Base-by-base conservation (phyloP, 2,329 filamentous ascomycete genomes). In the Aschersonia sp. region DNA sequence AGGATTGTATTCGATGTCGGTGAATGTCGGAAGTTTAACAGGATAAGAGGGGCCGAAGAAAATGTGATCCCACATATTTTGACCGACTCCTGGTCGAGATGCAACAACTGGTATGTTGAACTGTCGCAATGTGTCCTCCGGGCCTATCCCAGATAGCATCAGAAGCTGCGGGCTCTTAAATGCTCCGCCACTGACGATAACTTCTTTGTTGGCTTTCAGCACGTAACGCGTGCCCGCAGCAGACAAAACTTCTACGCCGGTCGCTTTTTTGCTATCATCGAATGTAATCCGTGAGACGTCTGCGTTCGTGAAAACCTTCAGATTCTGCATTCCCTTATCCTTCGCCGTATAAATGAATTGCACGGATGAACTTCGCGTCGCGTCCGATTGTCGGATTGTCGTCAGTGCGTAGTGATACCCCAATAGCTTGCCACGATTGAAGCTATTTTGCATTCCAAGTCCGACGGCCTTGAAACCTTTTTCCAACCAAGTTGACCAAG, bases 251-350 rank as follows among this genome's bases (percentile, higher is more conserved):
- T 56, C 42, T 1, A 72, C 70, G 5, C 67, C 67, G 0, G 58
- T 66, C 0, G 68, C 70, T 44, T 58, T 66, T 40, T 59, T 68
- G 1, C 61, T 51, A 0, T 40, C 40, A 45, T 69, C 54, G 43
- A 74, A 76, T 0, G 72, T 30, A 1, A 78, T 63, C 42, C 61
- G 65, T 52, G 68, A 66, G 2, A 67, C 72, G 5, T 67, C 57
- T 0, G 69, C 71, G 4, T 61, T 48, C 0, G 56, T 58, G 45
- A 68, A 73, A 0, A 73, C 56, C 4, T 57, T 65, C 4, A 73
- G 57, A 6, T 63, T 58, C 0, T 5, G 4, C 2, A 58, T 55
- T 1, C 55, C 50, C 32, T 54, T 51, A 9, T 55, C 54, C 4
- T 57, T 60, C 1, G 57, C 58, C 9, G 46, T 30, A 42, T 58